These are phyloP conservation scores for Clarireedia hainanense DNA, from an alignment of 2,329 filamentous ascomycete species.

Conservation along the genomic window DNA sequence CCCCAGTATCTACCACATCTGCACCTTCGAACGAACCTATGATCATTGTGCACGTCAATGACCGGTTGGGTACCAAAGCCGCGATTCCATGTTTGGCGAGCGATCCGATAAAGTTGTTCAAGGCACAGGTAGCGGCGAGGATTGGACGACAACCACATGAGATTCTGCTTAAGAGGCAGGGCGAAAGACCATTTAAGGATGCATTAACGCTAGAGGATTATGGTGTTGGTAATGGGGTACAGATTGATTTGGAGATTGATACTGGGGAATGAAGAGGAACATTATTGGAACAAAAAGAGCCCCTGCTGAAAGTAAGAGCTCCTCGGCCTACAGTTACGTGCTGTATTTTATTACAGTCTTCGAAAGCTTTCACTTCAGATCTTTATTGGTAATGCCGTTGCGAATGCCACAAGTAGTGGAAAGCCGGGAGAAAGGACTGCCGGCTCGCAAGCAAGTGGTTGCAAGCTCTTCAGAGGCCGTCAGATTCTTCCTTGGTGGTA, in stretches of 20 bases:
- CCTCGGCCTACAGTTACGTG: too few relatives aligned
- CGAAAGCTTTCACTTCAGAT: too few relatives aligned
- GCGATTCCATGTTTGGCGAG: slow-evolving; percentile 82
- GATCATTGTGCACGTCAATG: slow-evolving; percentile 92
- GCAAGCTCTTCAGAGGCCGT: too few relatives aligned
- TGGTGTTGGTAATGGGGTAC: slow-evolving; percentile 83
- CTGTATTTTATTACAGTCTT: too few relatives aligned
- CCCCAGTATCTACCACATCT: slow-evolving; percentile 13
- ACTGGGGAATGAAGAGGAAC: slow-evolving; percentile 25
- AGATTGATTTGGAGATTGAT: slow-evolving; percentile 31
- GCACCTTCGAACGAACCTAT: slow-evolving; percentile 56
- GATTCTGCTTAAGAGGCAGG: slow-evolving; percentile 86
- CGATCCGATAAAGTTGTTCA: slow-evolving; percentile 80
- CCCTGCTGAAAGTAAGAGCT: too few relatives aligned
- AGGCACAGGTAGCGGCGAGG: slow-evolving; percentile 81
- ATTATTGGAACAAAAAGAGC: not conserved
- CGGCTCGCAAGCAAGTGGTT: too few relatives aligned
- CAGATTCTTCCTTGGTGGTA: too few relatives aligned
- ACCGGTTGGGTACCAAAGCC: slow-evolving; percentile 92
- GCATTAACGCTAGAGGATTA: slow-evolving; percentile 83
- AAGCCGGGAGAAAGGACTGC: too few relatives aligned
- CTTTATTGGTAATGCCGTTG: too few relatives aligned
- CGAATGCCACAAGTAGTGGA: too few relatives aligned
- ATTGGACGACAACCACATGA: slow-evolving; percentile 87
- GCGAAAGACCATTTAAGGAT: slow-evolving; percentile 91